These are phyloP conservation scores for Didymella segeticola DNA, from an alignment of 2,329 filamentous ascomycete genomes.

Conservation along the genomic window DNA sequence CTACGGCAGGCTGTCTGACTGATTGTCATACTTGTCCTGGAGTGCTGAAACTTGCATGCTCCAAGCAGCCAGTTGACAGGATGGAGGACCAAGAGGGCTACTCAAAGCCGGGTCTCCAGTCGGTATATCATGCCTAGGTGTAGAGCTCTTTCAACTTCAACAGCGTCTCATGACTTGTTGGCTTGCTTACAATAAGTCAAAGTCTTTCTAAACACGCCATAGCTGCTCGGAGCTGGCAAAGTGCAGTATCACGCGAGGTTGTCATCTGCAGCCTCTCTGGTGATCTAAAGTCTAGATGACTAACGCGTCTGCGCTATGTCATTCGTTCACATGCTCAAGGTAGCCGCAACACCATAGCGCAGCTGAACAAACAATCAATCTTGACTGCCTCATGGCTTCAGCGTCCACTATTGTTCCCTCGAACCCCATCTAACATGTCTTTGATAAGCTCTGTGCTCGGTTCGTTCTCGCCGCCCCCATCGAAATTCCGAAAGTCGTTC, in stretches of 20 bases:
- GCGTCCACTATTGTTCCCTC: background rate
- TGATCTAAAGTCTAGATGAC: conserved; percentile 1
- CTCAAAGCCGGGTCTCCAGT: too few relatives aligned
- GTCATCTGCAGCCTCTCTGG: conserved; percentile 21
- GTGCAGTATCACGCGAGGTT: conserved; percentile 13
- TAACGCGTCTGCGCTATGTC: conserved; percentile 21
- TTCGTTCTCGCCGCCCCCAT: conserved; percentile 43
- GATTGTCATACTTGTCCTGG: too few relatives aligned
- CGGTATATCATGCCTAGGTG: too few relatives aligned
- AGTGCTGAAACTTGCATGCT: too few relatives aligned
- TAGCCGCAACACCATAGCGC: conserved; percentile 26
- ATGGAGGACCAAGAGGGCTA: too few relatives aligned
- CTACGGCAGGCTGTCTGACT: too few relatives aligned
- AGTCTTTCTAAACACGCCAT: too few relatives aligned
- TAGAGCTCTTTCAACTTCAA: too few relatives aligned
- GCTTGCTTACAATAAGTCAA: too few relatives aligned
- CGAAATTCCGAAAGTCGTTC: conserved; percentile 43
- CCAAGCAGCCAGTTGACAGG: too few relatives aligned
- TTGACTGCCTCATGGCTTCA: conserved; percentile 10
- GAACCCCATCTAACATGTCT: conserved; percentile 33
- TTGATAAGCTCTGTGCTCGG: conserved; percentile 47
- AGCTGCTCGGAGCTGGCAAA: too few relatives aligned
- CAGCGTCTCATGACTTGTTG: too few relatives aligned
- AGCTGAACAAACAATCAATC: conserved; percentile 30
- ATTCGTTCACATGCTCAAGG: conserved; percentile 40